phyloP scores from a whole-genome alignment of 2,329 filamentous ascomycete species.

The Aspergillus pseudotamarii region DNA sequence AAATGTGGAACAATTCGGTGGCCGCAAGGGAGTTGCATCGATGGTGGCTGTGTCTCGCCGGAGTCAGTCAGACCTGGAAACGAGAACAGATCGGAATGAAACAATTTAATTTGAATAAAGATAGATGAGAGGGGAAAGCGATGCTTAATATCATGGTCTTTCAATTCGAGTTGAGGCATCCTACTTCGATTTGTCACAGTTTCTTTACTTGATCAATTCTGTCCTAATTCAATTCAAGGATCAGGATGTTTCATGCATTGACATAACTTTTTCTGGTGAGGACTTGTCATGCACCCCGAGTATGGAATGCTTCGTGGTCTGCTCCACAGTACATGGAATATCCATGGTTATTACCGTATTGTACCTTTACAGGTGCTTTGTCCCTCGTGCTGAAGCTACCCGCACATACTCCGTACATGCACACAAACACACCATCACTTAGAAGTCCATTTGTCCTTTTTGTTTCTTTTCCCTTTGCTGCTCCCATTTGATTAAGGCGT shows the following conservation, averaged over 20 bases:
- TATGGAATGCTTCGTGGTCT: slow-evolving; percentile 8
- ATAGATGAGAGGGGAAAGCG: neutral
- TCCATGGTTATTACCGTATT: slow-evolving; percentile 7
- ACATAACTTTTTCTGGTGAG: slow-evolving; percentile 2
- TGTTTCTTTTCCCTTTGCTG: neutral
- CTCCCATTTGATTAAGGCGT: neutral
- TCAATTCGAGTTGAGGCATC: neutral
- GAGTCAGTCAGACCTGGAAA: slow-evolving; percentile 2
- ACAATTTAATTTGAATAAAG: neutral
- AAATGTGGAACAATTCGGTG: slow-evolving; percentile 16
- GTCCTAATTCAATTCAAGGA: neutral
- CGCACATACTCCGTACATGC: neutral
- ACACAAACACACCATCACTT: neutral
- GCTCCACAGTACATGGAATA: slow-evolving; percentile 9
- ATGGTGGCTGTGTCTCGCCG: neutral
- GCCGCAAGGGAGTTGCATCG: slow-evolving; percentile 15
- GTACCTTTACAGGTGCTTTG: slow-evolving; percentile 2
- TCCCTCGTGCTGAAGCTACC: slow-evolving; percentile 1
- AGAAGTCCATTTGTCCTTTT: neutral
- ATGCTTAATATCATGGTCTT: neutral
- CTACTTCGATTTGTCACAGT: neutral
- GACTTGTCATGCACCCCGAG: slow-evolving; percentile 5
- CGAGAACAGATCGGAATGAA: neutral
- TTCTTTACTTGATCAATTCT: neutral
- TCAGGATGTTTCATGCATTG: neutral